phyloP scores from a whole-genome alignment of 2,329 filamentous ascomycete species.

The Thyridium curvatum region DNA sequence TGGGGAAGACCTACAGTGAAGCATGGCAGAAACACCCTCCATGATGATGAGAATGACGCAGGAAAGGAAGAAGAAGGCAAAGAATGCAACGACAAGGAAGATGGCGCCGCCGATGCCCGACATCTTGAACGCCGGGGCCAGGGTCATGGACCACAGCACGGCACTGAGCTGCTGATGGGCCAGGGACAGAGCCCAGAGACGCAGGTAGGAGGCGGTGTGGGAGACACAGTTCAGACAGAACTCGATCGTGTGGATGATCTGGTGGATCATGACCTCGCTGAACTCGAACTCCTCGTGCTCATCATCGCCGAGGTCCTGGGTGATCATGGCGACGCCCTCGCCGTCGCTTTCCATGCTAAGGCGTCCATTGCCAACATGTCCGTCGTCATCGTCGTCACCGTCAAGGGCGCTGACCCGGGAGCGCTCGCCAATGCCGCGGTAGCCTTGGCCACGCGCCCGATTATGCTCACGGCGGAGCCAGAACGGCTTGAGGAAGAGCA shows the following conservation, averaged over 20 bases:
- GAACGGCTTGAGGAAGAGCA: conserved; percentile 92
- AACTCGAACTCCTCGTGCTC: conserved; percentile 98
- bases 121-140: conserved; percentile 66
- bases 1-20: conserved; percentile 47
- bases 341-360: conserved; percentile 52
- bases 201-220: conserved; percentile 96
- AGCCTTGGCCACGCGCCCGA: conserved; percentile 77
- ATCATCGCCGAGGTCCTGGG: conserved; percentile 69
- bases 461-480: conserved; percentile 95
- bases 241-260: conserved; percentile 98
- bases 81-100: conserved; percentile 76
- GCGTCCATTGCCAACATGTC: conserved; percentile 45
- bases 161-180: conserved; percentile 95
- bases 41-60: conserved; percentile 72
- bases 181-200: conserved; percentile 94
- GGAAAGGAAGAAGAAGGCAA: conserved; percentile 82
- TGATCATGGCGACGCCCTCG: conserved; percentile 82
- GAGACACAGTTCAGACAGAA: conserved; percentile 99
- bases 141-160: conserved; percentile 95
- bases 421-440: conserved; percentile 86
- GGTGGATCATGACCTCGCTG: conserved; percentile 95
- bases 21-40: conserved; percentile 94
- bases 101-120: conserved; percentile 66
- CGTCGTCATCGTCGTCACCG: conserved; percentile 69
- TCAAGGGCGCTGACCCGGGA: conserved; percentile 85